Evolutionary conservation across 352 stramenopile species (phyloP).

Genomic region (Pythium chondricola): DNA sequence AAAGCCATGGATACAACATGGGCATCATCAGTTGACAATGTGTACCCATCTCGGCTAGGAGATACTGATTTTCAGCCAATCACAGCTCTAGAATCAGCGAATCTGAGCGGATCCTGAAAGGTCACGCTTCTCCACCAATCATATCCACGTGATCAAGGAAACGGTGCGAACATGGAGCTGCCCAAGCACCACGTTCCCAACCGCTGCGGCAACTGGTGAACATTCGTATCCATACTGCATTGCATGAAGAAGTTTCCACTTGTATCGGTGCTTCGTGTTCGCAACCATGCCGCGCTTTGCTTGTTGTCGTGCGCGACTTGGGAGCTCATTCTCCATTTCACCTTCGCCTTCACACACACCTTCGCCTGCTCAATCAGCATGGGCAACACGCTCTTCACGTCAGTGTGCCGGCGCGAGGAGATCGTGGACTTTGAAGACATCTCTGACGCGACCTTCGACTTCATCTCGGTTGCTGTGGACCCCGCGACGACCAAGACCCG

Average conservation of each 20-base stretch:
- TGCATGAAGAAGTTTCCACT: slow-evolving; percentile 2
- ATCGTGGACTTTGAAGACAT: slow-evolving; percentile 28
- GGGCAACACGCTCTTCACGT: slow-evolving; percentile 28
- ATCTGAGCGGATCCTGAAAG: neutral
- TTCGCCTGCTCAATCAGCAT: slow-evolving; percentile 5
- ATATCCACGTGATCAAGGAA: neutral
- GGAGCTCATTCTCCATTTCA: slow-evolving; percentile 23
- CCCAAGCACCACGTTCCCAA: neutral
- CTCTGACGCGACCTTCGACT: slow-evolving; percentile 28
- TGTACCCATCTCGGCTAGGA: neutral
- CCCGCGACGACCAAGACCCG: slow-evolving; percentile 1
- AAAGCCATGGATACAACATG: too few relatives aligned
- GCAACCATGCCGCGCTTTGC: neutral
- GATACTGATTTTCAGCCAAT: too few relatives aligned
- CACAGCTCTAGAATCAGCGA: too few relatives aligned
- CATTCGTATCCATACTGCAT: too few relatives aligned
- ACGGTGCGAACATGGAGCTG: neutral
- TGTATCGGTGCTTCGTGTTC: neutral
- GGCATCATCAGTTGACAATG: neutral
- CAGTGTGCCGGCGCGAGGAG: slow-evolving; percentile 19
- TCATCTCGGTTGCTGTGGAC: slow-evolving; percentile 26
- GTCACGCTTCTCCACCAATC: neutral
- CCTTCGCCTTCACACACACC: neutral
- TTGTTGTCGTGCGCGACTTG: neutral
- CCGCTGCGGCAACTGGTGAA: too few relatives aligned